Conservation (phyloP, 441 rosid species). For the Gossypium gossypioides region DNA sequence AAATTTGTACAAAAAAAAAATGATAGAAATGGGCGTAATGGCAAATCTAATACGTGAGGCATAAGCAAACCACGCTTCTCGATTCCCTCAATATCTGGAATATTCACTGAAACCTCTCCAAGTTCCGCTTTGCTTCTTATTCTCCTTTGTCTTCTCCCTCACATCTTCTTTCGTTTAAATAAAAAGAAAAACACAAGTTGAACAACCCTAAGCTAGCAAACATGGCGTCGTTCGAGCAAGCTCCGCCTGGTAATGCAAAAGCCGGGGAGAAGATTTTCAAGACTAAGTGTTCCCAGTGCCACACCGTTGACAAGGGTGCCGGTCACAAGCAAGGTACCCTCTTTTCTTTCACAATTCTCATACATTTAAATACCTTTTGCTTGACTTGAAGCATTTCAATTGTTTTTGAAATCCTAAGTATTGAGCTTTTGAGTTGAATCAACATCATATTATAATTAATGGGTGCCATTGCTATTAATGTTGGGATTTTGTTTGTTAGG, state of each 20-base stretch:
- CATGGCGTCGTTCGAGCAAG: slow-evolving; percentile 31
- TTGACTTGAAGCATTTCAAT: background rate
- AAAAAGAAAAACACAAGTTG: too few species aligned
- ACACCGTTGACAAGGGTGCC: slow-evolving; percentile 37
- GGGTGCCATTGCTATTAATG: background rate
- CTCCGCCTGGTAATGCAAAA: slow-evolving; percentile 29
- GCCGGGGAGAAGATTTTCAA: slow-evolving; percentile 39
- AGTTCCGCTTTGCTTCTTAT: too few species aligned
- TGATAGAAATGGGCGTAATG: too few species aligned
- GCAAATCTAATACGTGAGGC: too few species aligned
- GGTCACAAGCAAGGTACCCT: slow-evolving; percentile 31
- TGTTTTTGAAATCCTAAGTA: background rate
- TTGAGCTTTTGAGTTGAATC: background rate
- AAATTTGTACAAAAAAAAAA: too few species aligned
- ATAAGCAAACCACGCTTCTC: too few species aligned
- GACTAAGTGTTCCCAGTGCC: slow-evolving; percentile 42
- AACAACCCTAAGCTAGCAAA: background rate
- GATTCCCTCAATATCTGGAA: too few species aligned
- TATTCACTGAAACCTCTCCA: too few species aligned
- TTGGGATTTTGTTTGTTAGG: slow-evolving; percentile 11
- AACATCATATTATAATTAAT: background rate
- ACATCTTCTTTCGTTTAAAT: too few species aligned
- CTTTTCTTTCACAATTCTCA: background rate
- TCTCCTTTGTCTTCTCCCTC: too few species aligned
- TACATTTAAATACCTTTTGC: background rate